phyloP scores from a whole-genome alignment of 768 basidiomycete genomes.

The Naganishia onofrii region DNA sequence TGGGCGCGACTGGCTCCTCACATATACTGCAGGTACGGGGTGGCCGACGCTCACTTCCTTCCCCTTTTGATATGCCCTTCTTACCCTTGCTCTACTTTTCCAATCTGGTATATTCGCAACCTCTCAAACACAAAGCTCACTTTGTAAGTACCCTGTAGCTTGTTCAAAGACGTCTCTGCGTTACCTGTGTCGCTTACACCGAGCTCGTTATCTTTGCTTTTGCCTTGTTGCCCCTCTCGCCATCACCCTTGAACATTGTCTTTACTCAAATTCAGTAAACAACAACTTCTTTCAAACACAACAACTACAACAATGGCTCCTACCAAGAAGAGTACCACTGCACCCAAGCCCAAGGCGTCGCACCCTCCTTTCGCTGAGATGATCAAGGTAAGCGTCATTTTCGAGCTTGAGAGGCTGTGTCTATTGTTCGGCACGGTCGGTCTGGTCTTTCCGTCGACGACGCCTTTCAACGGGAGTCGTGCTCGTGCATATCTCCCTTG shows the following conservation, averaged over 20 bases:
- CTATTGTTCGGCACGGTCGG: not conserved
- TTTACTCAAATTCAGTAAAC: not conserved
- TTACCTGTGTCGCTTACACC: slow-evolving; percentile 15
- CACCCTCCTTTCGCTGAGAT: slow-evolving; percentile 61
- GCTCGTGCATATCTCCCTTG: slow-evolving; percentile 4
- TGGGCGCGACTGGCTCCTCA: slow-evolving; percentile 21
- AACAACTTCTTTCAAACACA: slow-evolving; percentile 15
- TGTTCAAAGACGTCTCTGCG: not conserved
- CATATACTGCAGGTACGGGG: slow-evolving; percentile 9
- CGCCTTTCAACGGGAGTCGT: not conserved
- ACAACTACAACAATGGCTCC: slow-evolving; percentile 48
- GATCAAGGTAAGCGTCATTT: slow-evolving; percentile 53
- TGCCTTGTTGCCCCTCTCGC: not conserved
- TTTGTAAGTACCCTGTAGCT: not conserved
- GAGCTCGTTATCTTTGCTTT: slow-evolving; percentile 9
- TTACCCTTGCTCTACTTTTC: not conserved
- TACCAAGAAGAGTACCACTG: slow-evolving; percentile 40
- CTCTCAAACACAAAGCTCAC: not conserved
- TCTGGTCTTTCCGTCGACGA: slow-evolving; percentile 7
- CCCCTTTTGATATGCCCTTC: slow-evolving; percentile 12
- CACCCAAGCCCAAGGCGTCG: slow-evolving; percentile 50
- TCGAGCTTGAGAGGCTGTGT: slow-evolving; percentile 24
- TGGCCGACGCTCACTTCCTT: too few species aligned
- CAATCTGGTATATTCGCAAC: not conserved
- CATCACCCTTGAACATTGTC: not conserved